Evolutionary conservation across 495 filamentous ascomycete species (phyloP).

Genomic region (Aspergillus bridgeri): DNA sequence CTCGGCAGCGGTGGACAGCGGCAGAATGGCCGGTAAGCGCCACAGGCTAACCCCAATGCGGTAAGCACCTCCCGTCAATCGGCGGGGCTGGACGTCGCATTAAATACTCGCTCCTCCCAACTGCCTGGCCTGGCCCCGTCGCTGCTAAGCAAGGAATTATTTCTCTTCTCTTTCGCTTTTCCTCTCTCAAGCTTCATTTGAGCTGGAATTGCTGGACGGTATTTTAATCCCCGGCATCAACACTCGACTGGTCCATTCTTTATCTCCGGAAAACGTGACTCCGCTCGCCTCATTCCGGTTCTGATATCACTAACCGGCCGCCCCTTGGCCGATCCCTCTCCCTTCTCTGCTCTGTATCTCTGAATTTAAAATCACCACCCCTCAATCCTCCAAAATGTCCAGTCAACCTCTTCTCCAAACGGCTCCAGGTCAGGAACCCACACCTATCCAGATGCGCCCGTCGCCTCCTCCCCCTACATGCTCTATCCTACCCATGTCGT

Average conservation of each 20-base stretch:
- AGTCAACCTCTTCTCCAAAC: conserved; percentile 91
- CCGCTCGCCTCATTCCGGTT: background rate
- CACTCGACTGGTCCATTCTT: background rate
- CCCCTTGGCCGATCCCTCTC: background rate
- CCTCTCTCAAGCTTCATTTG: background rate
- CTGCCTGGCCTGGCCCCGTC: background rate
- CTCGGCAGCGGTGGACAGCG: background rate
- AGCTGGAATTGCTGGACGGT: background rate
- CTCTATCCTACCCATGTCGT: conserved; percentile 1
- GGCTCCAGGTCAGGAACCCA: conserved; percentile 54
- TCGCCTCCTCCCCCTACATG: background rate
- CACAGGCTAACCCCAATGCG: background rate
- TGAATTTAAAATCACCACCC: background rate
- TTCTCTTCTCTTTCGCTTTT: background rate
- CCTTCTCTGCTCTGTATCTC: conserved; percentile 1
- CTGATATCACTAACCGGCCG: background rate
- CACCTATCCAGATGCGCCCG: background rate
- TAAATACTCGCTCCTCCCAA: background rate
- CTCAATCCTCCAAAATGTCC: conserved; percentile 60
- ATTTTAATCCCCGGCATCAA: background rate
- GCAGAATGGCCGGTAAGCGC: background rate
- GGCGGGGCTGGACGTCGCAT: background rate
- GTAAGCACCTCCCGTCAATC: background rate
- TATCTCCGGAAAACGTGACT: background rate
- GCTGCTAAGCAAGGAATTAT: background rate